Evolutionary conservation across 179 eudicot genomes (phyloP).

Genomic region (Sideroxylon spinosum): DNA sequence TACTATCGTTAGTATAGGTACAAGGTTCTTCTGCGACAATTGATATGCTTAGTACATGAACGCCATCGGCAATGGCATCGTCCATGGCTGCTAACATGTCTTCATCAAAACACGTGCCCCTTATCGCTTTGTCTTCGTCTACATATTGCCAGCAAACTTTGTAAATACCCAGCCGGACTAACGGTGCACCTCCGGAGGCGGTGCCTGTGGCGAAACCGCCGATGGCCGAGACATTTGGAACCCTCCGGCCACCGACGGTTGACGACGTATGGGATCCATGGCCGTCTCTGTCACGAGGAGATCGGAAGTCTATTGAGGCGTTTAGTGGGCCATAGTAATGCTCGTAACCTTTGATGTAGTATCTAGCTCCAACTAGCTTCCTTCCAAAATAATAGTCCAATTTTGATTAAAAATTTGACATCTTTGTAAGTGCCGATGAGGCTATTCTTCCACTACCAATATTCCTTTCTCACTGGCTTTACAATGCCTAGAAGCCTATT

Average conservation of each 20-base stretch:
- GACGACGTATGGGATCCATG: constrained; percentile 41
- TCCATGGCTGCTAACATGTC: constrained; percentile 89
- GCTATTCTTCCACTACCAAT: no score
- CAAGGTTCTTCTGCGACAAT: constrained; percentile 37
- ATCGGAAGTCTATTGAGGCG: constrained; percentile 47
- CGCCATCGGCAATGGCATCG: constrained; percentile 77
- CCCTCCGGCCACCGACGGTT: constrained; percentile 63
- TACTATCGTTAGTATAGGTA: background rate
- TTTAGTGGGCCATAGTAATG: constrained; percentile 50
- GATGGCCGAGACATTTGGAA: constrained; percentile 45
- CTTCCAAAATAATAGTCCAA: constrained; percentile 23
- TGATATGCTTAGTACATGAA: constrained; percentile 60
- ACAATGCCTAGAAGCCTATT: no score
- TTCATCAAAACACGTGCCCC: constrained; percentile 56
- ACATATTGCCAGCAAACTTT: constrained; percentile 80
- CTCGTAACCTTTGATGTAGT: constrained; percentile 73
- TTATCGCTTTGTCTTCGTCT: constrained; percentile 38
- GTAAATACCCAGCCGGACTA: constrained; percentile 68
- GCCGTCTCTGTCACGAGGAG: constrained; percentile 82
- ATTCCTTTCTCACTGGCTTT: no score
- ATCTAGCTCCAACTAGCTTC: constrained; percentile 81
- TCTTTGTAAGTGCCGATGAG: no score
- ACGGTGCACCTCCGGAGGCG: constrained; percentile 86
- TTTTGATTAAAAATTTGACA: no score
- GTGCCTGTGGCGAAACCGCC: constrained; percentile 66